phyloP scores from a whole-genome alignment of 768 basidiomycete species.

The Leccinum sublutescens region DNA sequence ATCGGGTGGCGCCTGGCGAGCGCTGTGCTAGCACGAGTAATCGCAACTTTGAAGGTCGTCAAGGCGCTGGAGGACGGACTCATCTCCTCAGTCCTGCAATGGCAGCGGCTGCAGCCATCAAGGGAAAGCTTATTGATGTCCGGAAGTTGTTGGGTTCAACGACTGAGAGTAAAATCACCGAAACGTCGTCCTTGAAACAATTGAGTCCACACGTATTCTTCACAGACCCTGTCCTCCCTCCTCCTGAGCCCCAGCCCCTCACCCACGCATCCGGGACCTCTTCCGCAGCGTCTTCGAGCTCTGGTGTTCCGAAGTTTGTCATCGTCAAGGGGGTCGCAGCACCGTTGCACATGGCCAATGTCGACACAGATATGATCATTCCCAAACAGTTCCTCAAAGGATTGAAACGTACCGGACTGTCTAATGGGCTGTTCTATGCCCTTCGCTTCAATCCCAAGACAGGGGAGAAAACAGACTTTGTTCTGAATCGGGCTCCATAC shows the following conservation, averaged over 20 bases:
- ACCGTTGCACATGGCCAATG: conserved; percentile 75
- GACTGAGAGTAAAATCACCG: conserved; percentile 39
- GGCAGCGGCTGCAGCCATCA: conserved; percentile 89
- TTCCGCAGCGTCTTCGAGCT: conserved; percentile 39
- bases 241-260: conserved; percentile 47
- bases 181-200: conserved; percentile 62
- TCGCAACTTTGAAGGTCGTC: conserved; percentile 89
- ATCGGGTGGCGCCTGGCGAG: conserved; percentile 78
- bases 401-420: conserved; percentile 43
- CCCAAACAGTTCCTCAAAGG: conserved; percentile 94
- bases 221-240: conserved; percentile 59
- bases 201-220: conserved; percentile 74
- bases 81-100: conserved; percentile 89
- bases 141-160: conserved; percentile 62
- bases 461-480: too few species aligned
- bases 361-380: conserved; percentile 94
- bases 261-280: conserved; percentile 34
- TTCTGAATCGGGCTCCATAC: too few species aligned
- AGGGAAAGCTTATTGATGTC: conserved; percentile 82
- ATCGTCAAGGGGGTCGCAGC: conserved; percentile 73
- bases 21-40: conserved; percentile 93
- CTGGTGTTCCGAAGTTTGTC: conserved; percentile 60
- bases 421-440: too few species aligned
- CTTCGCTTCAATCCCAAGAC: too few species aligned
- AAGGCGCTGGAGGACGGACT: conserved; percentile 85